Base-by-base conservation (phyloP, 331 rosid species). In the Acacia concinna region DNA sequence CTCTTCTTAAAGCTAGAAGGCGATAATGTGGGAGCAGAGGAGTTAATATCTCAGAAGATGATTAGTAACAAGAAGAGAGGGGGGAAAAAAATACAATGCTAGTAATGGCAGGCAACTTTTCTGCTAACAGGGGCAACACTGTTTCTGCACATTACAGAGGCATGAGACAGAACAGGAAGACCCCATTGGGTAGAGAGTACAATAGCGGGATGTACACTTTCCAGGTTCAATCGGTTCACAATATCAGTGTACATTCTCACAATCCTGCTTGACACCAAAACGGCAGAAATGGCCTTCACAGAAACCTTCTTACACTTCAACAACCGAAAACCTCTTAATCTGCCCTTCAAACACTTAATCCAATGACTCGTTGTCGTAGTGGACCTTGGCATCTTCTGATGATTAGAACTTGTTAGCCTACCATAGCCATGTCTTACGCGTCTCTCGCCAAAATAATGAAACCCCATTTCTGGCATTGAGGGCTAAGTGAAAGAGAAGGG, bases 121-220 rank as follows among this genome's bases (percentile, higher is more conserved):
- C 68, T 79, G 25, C 65, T 66, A 13, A 71, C 20, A 79, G 68
- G 67, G 76, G 80, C 32, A 32, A 69, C 83, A 65, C 34, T 82
- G 2, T 37, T 66, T 43, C 84, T 67, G 65, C 85, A 74, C 11
- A 76, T 67, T 6, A 47, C 77, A 75, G 87, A 84, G 35, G 85
- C 80, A 76, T 79, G 84, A 41, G 88, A 83, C 6, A 88, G 65
- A 85, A 86, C 89, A n/a, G 94, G 94, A 64, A 88, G 81, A 18
- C 91, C 94, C 92, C 84, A 85, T 9, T 88, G 88, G 44, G 89
- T 74, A 5, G 86, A 80, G 54, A 87, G 84, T 76, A 87, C 52
- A 78, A 90, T 51, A 28, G 76, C 51, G 0, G 92, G 89, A 62
- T 35, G 82, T 0, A 74, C 84, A 70, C 76, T 84, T 57, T 85